Conservation (phyloP, 805 yeast genomes). For the Yarrowia sp. region DNA sequence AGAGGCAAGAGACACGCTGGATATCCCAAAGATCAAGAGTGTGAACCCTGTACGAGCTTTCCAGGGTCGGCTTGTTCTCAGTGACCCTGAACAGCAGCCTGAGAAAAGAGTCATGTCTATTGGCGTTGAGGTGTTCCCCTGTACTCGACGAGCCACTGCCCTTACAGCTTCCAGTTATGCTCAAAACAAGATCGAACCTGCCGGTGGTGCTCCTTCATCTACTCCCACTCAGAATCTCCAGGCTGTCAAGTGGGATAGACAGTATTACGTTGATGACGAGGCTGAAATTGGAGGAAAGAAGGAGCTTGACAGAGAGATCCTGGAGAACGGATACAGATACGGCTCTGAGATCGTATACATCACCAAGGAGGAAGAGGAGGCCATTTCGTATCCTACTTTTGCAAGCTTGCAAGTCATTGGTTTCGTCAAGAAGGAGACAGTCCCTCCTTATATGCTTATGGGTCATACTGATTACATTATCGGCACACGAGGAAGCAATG, state of each 20-base stretch:
- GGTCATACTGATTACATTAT: constrained; percentile 66
- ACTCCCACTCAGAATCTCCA: constrained; percentile 5
- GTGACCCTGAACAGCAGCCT: constrained; percentile 50
- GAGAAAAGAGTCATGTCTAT: constrained; percentile 45
- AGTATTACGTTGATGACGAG: constrained; percentile 44
- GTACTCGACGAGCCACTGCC: constrained; percentile 42
- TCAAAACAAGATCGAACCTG: neutral
- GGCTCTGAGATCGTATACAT: constrained; percentile 66
- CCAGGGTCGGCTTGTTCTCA: constrained; percentile 59
- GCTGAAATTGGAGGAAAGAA: constrained; percentile 46
- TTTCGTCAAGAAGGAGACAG: constrained; percentile 54
- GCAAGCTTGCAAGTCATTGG: constrained; percentile 73
- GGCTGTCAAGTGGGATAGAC: constrained; percentile 39
- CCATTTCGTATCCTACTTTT: constrained; percentile 53
- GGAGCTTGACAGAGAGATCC: constrained; percentile 53
- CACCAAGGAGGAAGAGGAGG: constrained; percentile 54
- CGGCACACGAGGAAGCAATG: constrained; percentile 51
- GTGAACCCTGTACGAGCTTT: constrained; percentile 58
- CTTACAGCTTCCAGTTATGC: constrained; percentile 39
- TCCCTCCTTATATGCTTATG: constrained; percentile 63
- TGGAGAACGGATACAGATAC: constrained; percentile 69
- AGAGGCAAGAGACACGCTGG: constrained; percentile 41
- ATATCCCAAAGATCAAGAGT: constrained; percentile 49
- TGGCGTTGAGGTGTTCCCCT: constrained; percentile 42
- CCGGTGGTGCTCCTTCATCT: neutral